phyloP scores from a whole-genome alignment of 345 rosid genomes.

The Boechera stricta region DNA sequence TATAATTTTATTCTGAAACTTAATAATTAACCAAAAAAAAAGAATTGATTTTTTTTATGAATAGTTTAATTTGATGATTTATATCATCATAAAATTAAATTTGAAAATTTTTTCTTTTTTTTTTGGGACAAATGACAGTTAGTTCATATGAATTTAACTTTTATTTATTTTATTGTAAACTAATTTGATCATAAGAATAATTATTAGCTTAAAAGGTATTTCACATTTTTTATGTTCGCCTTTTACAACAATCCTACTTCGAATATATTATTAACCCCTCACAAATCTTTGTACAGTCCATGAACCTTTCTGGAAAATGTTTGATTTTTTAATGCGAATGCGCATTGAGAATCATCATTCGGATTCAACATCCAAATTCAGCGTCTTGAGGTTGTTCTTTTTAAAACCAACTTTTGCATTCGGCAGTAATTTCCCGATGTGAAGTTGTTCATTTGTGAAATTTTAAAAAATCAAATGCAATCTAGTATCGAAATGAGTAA shows the following conservation, averaged over 20 bases:
- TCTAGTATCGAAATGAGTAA: background rate
- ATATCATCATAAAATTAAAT: background rate
- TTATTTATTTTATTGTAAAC: too few species aligned
- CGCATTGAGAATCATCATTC: background rate
- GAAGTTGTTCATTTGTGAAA: background rate
- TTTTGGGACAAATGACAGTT: too few species aligned
- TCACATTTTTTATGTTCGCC: background rate
- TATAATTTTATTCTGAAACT: background rate
- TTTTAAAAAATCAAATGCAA: background rate
- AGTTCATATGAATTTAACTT: too few species aligned
- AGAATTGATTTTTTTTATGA: background rate
- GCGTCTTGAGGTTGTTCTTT: background rate
- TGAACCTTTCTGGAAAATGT: too few species aligned
- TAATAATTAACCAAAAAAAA: too few species aligned
- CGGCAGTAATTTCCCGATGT: background rate
- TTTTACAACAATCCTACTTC: background rate
- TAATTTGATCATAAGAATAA: background rate
- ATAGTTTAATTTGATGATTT: background rate
- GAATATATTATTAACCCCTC: background rate
- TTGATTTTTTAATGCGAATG: too few species aligned
- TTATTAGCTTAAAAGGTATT: background rate
- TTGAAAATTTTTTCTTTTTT: background rate
- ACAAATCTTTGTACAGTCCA: too few species aligned
- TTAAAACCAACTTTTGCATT: background rate
- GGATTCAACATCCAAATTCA: background rate